phyloP scores from a whole-genome alignment of 192 early-diverging fungal species.

The Piromyces sp. region DNA sequence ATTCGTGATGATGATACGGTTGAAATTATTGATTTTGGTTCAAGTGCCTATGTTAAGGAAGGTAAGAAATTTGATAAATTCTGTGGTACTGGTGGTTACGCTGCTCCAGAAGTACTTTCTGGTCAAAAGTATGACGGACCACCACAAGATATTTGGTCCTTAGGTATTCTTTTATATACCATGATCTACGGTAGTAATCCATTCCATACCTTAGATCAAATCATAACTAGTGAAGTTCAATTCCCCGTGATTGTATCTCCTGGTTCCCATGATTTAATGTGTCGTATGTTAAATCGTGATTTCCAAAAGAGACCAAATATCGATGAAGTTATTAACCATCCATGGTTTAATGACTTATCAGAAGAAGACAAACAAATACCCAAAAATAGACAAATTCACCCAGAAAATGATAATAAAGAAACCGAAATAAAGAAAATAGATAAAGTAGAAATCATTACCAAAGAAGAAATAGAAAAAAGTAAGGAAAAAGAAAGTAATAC shows the following conservation, averaged over 20 bases:
- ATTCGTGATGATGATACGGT: slow-evolving; percentile 36
- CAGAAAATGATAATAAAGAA: background rate
- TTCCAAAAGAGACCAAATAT: slow-evolving; percentile 54
- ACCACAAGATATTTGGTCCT: slow-evolving; percentile 69
- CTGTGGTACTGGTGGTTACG: slow-evolving; percentile 58
- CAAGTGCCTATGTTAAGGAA: slow-evolving; percentile 34
- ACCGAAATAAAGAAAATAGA: background rate
- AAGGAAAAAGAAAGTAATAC: background rate
- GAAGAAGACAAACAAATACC: background rate
- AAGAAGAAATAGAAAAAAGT: background rate
- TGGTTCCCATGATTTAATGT: slow-evolving; percentile 43
- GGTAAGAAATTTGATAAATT: slow-evolving; percentile 46
- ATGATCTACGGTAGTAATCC: slow-evolving; percentile 23
- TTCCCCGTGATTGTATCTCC: slow-evolving; percentile 32
- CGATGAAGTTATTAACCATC: slow-evolving; percentile 49
- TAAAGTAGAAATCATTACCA: background rate
- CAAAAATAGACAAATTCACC: background rate
- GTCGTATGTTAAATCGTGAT: slow-evolving; percentile 56
- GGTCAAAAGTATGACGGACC: slow-evolving; percentile 51
- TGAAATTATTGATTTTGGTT: slow-evolving; percentile 72
- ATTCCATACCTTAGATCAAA: slow-evolving; percentile 49
- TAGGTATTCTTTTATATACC: slow-evolving; percentile 22
- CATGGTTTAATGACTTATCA: slow-evolving; percentile 36
- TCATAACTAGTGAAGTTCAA: slow-evolving; percentile 31
- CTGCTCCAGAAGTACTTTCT: slow-evolving; percentile 50